These are phyloP conservation scores for Xanthoparmelia taractica DNA, from an alignment of 495 filamentous ascomycete genomes.

Conservation along the genomic window DNA sequence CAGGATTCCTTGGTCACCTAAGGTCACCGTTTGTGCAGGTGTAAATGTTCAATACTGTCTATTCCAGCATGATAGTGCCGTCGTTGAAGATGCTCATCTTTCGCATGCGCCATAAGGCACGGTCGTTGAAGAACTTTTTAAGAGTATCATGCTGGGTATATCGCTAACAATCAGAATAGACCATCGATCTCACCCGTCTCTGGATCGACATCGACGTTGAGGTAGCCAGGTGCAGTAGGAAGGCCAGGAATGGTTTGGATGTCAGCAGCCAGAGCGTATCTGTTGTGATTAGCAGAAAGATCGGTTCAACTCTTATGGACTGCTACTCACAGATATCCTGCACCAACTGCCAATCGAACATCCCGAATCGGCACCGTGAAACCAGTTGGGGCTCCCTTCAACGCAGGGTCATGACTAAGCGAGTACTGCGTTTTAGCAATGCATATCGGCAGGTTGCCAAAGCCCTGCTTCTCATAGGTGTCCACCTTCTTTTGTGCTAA, in stretches of 20 bases:
- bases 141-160: neutral
- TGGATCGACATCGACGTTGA: conserved; percentile 89
- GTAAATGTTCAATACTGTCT: neutral
- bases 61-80: conserved; percentile 2
- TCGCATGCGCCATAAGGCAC: neutral
- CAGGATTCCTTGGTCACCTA: neutral
- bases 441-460: conserved; percentile 87
- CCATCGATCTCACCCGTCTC: conserved; percentile 96
- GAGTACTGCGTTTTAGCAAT: conserved; percentile 98
- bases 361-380: conserved; percentile 95
- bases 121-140: conserved; percentile 13
- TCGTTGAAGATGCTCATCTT: conserved; percentile 16
- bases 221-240: conserved; percentile 89
- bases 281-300: conserved; percentile 29
- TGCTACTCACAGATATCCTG: conserved; percentile 70
- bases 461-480: conserved; percentile 86
- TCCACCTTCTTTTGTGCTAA: conserved; percentile 93
- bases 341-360: conserved; percentile 87
- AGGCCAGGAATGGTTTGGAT: conserved; percentile 97
- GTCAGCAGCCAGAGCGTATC: conserved; percentile 90
- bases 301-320: neutral
- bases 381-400: conserved; percentile 94
- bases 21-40: neutral
- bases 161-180: conserved; percentile 57
- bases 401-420: conserved; percentile 81